Conservation (phyloP, 2,329 filamentous ascomycete species). For the Phoma sp. region DNA sequence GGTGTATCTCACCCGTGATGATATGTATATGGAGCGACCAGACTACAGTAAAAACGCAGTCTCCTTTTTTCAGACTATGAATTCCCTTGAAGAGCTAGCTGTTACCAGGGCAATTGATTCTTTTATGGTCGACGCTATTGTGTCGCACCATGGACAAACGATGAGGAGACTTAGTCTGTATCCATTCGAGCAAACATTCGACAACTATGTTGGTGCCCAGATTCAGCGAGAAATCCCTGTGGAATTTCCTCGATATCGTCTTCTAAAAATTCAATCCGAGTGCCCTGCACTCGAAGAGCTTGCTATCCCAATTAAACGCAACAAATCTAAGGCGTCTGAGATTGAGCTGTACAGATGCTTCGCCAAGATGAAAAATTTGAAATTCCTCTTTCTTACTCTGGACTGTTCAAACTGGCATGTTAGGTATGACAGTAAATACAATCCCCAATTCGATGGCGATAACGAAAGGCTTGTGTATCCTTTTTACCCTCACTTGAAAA, state of each 20-base stretch:
- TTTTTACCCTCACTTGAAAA: conserved; percentile 1
- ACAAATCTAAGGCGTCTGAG: conserved; percentile 25
- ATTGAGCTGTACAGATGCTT: conserved; percentile 27
- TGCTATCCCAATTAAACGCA: conserved; percentile 25
- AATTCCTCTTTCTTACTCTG: conserved; percentile 24
- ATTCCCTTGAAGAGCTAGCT: conserved; percentile 24
- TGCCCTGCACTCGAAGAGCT: conserved; percentile 27
- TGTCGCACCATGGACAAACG: conserved; percentile 13
- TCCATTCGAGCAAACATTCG: neutral
- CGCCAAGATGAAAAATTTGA: conserved; percentile 19
- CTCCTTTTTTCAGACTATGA: conserved; percentile 26
- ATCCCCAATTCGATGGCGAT: conserved; percentile 18
- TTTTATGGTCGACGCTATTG: conserved; percentile 21
- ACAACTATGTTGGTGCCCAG: conserved; percentile 1
- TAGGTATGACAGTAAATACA: conserved; percentile 18
- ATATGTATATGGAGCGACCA: conserved; percentile 20
- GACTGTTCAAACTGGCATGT: conserved; percentile 26
- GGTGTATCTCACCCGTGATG: conserved; percentile 12
- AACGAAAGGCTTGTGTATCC: conserved; percentile 15
- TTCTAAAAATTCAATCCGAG: conserved; percentile 21
- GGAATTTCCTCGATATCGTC: conserved; percentile 20
- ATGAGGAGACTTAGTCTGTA: neutral
- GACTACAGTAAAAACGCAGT: conserved; percentile 27
- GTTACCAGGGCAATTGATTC: conserved; percentile 22
- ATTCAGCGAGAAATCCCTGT: conserved; percentile 22